Base-by-base conservation (phyloP, 345 rosid genomes). In the Salix viminalis region DNA sequence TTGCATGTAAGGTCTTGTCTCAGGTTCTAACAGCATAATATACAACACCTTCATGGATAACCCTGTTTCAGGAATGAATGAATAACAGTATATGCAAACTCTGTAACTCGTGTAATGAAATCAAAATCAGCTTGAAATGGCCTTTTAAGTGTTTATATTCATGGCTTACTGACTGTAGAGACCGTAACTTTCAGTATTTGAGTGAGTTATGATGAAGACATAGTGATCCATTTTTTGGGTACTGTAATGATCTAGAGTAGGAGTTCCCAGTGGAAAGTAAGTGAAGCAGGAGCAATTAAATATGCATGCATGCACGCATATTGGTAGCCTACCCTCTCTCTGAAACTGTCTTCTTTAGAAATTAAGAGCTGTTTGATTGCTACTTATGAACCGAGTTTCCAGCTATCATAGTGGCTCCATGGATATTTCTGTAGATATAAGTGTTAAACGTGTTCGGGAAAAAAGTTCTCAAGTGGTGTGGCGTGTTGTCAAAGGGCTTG, bases 121-220 rank as follows among this genome's bases (percentile, higher is more conserved):
- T 50, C 18, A 71, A 74, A 74, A 68, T 84, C 83, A 78, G 83
- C 80, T 84, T 76, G 88, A 79, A 42, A 71, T 34, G 80, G 67
- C 86, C 72, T 75, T 72, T 61, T 61, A 65, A 50, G 70, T 80
- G 42, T 71, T 69, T 46, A 28, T 72, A 15, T 73, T 67, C 46
- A 37, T 56, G 26, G 44, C 65, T 6, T 18, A 52, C 6, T 19
- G n/a, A 1, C 21, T 19, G 9, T 34, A 15, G 66, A 4, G 58
- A n/a, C 34, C 10, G 16, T 30, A 19, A 15, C 13, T 54, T 30
- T 72, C 36, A 21, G n/a, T 39, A 44, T 10, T 36, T 24, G 60
- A 56, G 79, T 74, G 58, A 71, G 37, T 69, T 52, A 39, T 65
- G 30, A 61, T 32, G 37, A 65, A 34, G 71, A 39, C 62, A n/a